A percentile compares a stretch with the other conserved stretches of the same genome.
These are phyloP conservation scores for Microthyrium microscopicum DNA, from an alignment of 2,329 filamentous ascomycete genomes.

Conservation along the genomic window DNA sequence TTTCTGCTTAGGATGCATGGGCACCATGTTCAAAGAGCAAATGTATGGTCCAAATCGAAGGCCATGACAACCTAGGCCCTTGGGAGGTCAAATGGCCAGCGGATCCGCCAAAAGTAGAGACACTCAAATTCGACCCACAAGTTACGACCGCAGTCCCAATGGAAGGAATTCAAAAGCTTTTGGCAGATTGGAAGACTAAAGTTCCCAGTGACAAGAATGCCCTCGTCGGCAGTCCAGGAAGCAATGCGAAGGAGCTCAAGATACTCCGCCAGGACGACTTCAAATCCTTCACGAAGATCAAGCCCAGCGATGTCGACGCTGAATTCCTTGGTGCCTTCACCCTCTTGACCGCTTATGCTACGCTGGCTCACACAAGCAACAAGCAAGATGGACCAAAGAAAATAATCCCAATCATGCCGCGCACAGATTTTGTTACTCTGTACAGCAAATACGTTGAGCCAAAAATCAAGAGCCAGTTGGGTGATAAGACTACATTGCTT, in stretches of 20 bases:
- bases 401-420: conserved; percentile 10
- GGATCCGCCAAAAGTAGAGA: too few relatives aligned
- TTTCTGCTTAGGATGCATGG: too few relatives aligned
- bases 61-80: too few relatives aligned
- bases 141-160: conserved; percentile 8
- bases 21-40: too few relatives aligned
- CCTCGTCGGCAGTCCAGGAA: conserved; percentile 6
- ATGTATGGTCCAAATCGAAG: too few relatives aligned
- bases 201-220: conserved; percentile 6
- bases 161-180: conserved; percentile 8
- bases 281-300: conserved; percentile 9
- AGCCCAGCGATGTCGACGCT: conserved; percentile 7
- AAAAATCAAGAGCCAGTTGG: conserved; percentile 8
- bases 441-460: conserved; percentile 9
- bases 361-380: conserved; percentile 8
- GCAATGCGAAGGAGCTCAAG: conserved; percentile 5
- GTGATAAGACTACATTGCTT: neutral
- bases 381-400: conserved; percentile 9
- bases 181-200: conserved; percentile 8
- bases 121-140: conserved; percentile 8
- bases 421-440: conserved; percentile 10
- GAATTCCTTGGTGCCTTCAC: conserved; percentile 10
- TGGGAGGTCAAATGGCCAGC: too few relatives aligned
- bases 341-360: conserved; percentile 9
- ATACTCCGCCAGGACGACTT: conserved; percentile 6